phyloP scores from a whole-genome alignment of 169 alveolate species.

The Cryptosporidium parvum region DNA sequence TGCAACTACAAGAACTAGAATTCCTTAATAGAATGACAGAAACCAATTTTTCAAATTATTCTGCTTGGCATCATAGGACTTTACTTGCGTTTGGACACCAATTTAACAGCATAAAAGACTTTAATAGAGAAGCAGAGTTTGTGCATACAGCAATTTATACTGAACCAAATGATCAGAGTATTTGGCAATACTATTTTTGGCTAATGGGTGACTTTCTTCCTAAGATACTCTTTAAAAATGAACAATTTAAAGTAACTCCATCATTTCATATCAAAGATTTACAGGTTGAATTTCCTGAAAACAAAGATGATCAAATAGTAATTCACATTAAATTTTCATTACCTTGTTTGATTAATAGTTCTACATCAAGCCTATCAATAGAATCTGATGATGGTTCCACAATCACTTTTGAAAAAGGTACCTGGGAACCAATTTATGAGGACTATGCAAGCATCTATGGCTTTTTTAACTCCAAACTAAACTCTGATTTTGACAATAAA shows the following conservation, averaged over 20 bases:
- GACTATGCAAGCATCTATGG: background rate
- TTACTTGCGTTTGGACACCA: conserved; percentile 4
- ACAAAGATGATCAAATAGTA: background rate
- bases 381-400: background rate
- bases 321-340: conserved; percentile 28
- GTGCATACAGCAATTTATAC: conserved; percentile 75
- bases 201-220: conserved; percentile 41
- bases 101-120: conserved; percentile 1
- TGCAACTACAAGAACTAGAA: conserved; percentile 1
- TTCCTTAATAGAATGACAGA: conserved; percentile 42
- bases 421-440: conserved; percentile 45
- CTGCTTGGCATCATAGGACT: conserved; percentile 78
- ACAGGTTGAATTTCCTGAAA: background rate
- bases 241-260: background rate
- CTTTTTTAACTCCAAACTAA: conserved; percentile 12
- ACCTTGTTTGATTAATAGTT: background rate
- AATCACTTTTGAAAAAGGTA: conserved; percentile 22
- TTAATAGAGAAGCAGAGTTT: conserved; percentile 28
- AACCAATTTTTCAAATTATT: conserved; percentile 76
- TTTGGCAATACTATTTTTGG: conserved; percentile 79
- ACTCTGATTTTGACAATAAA: background rate
- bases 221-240: conserved; percentile 3
- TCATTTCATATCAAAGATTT: conserved; percentile 18
- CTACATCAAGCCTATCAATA: background rate
- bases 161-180: conserved; percentile 78